These are phyloP conservation scores for Russula brevipes DNA, from an alignment of 768 basidiomycete genomes.

Conservation along the genomic window DNA sequence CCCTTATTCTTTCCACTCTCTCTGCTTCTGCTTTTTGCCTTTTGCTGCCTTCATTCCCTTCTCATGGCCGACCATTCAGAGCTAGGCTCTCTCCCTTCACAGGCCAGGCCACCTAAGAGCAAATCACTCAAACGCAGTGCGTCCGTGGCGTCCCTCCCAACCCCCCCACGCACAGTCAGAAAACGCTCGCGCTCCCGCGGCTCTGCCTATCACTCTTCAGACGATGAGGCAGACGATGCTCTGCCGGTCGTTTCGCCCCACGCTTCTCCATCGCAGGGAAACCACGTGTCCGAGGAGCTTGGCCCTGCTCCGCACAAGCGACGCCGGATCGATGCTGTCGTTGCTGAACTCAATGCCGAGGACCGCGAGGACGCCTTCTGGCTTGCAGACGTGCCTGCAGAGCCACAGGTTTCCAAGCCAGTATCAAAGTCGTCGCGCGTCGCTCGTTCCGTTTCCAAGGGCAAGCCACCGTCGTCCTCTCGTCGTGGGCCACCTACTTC, in stretches of 20 bases:
- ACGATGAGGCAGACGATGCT: slow-evolving; percentile 20
- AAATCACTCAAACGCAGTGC: slow-evolving; percentile 26
- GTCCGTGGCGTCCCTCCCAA: slow-evolving; percentile 25
- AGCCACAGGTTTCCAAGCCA: slow-evolving; percentile 4
- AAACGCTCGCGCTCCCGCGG: slow-evolving; percentile 26
- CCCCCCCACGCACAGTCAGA: slow-evolving; percentile 23
- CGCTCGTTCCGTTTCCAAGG: slow-evolving; percentile 11
- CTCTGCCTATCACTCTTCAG: slow-evolving; percentile 23
- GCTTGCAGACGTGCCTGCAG: slow-evolving; percentile 12
- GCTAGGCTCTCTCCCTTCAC: slow-evolving; percentile 7
- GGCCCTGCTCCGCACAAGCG: slow-evolving; percentile 9
- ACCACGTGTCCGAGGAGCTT: slow-evolving; percentile 11
- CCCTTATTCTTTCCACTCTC: background rate
- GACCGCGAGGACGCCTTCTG: slow-evolving; percentile 25
- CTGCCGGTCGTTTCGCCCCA: slow-evolving; percentile 23
- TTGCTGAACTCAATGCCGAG: slow-evolving; percentile 21
- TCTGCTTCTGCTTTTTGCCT: background rate
- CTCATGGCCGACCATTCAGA: slow-evolving; percentile 17
- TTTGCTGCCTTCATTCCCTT: slow-evolving; percentile 3
- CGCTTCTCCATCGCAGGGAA: slow-evolving; percentile 10
- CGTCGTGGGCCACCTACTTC: slow-evolving; percentile 20
- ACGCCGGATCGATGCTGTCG: slow-evolving; percentile 24
- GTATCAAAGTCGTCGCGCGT: slow-evolving; percentile 15
- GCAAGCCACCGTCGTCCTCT: slow-evolving; percentile 11
- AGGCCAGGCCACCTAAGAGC: background rate